Evolutionary conservation across 2,329 filamentous ascomycete species (phyloP).

Genomic region (Ceratocystis eucalypticola): DNA sequence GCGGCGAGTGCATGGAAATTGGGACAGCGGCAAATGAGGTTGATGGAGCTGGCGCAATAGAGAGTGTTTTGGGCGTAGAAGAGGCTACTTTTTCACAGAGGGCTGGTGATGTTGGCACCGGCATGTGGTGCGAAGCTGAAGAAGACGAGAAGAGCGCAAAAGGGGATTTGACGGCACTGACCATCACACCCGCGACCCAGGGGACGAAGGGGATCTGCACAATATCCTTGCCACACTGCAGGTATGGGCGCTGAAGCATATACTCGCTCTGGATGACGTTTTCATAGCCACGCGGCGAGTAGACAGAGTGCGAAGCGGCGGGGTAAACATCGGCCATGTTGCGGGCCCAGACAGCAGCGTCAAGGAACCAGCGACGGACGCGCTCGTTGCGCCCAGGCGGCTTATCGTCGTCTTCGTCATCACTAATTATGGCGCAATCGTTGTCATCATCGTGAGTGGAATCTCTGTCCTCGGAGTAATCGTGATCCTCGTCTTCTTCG

Average conservation of each 20-base stretch:
- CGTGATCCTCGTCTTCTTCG: slow-evolving; percentile 11
- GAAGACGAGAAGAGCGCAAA: slow-evolving; percentile 8
- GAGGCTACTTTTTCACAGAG: slow-evolving; percentile 18
- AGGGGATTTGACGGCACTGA: slow-evolving; percentile 15
- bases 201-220: slow-evolving; percentile 17
- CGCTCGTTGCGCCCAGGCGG: slow-evolving; percentile 10
- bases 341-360: slow-evolving; percentile 15
- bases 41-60: slow-evolving; percentile 9
- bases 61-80: slow-evolving; percentile 15
- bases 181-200: slow-evolving; percentile 12
- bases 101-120: slow-evolving; percentile 12
- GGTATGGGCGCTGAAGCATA: slow-evolving; percentile 16
- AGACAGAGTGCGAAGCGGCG: slow-evolving; percentile 11
- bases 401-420: slow-evolving; percentile 13
- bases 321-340: slow-evolving; percentile 18
- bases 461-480: neutral
- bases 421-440: slow-evolving; percentile 12
- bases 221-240: slow-evolving; percentile 16
- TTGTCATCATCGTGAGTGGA: neutral
- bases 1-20: slow-evolving; percentile 14
- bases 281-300: slow-evolving; percentile 10
- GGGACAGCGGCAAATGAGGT: slow-evolving; percentile 16
- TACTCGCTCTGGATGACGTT: slow-evolving; percentile 13
- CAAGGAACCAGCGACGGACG: slow-evolving; percentile 15
- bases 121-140: neutral